Conservation (phyloP, 2,329 filamentous ascomycete genomes). For the Gnomoniopsis sp. region DNA sequence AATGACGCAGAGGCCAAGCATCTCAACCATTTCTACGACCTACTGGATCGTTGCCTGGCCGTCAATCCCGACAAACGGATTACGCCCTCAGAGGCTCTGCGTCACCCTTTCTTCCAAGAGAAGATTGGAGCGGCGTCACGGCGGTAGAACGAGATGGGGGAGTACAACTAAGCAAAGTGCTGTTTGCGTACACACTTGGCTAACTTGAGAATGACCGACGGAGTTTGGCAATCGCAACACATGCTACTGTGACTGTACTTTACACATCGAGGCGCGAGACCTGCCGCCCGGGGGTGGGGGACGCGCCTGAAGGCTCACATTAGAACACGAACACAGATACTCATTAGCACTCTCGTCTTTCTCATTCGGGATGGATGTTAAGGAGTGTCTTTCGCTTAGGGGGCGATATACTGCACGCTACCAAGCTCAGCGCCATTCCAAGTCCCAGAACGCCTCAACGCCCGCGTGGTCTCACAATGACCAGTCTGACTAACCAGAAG, state of each 20-base stretch:
- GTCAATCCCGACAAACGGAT: constrained; percentile 92
- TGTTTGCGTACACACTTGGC: not conserved
- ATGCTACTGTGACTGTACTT: not conserved
- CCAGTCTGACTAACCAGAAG: too few species aligned
- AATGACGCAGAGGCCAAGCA: constrained; percentile 72
- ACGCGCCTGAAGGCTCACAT: not conserved
- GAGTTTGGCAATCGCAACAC: not conserved
- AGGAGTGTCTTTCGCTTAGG: too few species aligned
- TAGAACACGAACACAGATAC: not conserved
- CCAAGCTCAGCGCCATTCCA: too few species aligned
- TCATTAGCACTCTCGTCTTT: not conserved
- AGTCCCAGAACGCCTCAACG: not conserved
- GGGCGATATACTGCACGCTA: too few species aligned
- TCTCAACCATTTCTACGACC: constrained; percentile 77
- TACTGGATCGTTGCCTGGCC: constrained; percentile 82
- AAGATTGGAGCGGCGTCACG: constrained; percentile 25
- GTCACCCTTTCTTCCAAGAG: constrained; percentile 77
- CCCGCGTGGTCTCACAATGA: not conserved
- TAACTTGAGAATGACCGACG: not conserved
- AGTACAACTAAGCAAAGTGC: not conserved
- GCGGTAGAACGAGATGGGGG: not conserved
- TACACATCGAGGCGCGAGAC: not conserved
- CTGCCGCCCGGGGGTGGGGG: too few species aligned
- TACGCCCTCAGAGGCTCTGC: constrained; percentile 79
- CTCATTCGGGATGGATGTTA: too few species aligned